These are phyloP conservation scores for Alternaria atra DNA, from an alignment of 2,329 filamentous ascomycete genomes.

Conservation along the genomic window DNA sequence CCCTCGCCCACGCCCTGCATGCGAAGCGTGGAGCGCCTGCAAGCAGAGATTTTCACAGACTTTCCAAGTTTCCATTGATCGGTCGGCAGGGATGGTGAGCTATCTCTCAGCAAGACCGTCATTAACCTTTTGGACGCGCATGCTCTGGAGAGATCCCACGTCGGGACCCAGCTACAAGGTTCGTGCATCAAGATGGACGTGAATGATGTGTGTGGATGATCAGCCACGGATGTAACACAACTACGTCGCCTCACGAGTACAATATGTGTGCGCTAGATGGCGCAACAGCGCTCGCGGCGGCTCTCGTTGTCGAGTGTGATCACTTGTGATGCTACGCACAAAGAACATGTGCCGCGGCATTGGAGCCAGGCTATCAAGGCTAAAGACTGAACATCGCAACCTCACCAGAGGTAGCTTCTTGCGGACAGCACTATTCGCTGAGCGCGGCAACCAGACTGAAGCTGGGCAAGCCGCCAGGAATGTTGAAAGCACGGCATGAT, in stretches of 20 bases:
- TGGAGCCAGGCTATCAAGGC: background rate
- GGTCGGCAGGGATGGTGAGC: slow-evolving; percentile 2
- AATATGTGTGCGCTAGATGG: slow-evolving; percentile 4
- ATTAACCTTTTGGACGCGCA: slow-evolving; percentile 4
- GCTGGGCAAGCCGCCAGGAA: slow-evolving; percentile 6
- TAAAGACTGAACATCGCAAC: slow-evolving; percentile 5
- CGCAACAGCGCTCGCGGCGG: slow-evolving; percentile 6
- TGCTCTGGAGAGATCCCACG: slow-evolving; percentile 2
- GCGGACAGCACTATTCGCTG: slow-evolving; percentile 9
- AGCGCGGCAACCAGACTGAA: slow-evolving; percentile 16
- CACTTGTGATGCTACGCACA: background rate
- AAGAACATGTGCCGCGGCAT: slow-evolving; percentile 1
- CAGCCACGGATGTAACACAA: slow-evolving; percentile 5
- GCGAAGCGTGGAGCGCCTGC: slow-evolving; percentile 12
- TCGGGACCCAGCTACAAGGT: background rate
- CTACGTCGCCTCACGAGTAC: slow-evolving; percentile 4
- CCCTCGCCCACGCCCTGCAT: slow-evolving; percentile 11
- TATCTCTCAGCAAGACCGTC: background rate
- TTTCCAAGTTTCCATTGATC: slow-evolving; percentile 4
- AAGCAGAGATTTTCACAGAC: slow-evolving; percentile 19
- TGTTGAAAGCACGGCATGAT: slow-evolving; percentile 15
- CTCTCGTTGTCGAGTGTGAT: slow-evolving; percentile 4
- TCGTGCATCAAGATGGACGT: background rate
- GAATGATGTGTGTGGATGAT: slow-evolving; percentile 1
- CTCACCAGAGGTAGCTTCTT: slow-evolving; percentile 1